These are phyloP conservation scores for Psilocybe cyanescens DNA, from an alignment of 768 basidiomycete species.

Conservation along the genomic window DNA sequence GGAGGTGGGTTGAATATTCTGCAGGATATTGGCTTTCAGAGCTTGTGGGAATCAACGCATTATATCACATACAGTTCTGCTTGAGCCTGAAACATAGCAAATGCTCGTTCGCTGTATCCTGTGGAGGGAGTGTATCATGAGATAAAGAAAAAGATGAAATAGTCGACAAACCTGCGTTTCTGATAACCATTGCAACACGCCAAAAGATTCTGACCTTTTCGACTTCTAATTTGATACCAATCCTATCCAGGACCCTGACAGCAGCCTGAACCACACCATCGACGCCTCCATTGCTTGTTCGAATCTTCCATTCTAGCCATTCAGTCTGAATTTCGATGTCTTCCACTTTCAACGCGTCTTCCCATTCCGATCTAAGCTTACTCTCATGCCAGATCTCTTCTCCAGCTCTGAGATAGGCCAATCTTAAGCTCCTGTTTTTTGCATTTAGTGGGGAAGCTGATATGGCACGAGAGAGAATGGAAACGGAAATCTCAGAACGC, in stretches of 20 bases:
- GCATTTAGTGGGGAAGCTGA: constrained; percentile 54
- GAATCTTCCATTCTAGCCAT: constrained; percentile 80
- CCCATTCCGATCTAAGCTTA: constrained; percentile 67
- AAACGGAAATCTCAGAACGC: constrained; percentile 71
- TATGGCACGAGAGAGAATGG: constrained; percentile 70
- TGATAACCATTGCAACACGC: constrained; percentile 65
- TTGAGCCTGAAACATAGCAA: constrained; percentile 82
- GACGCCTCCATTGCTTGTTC: constrained; percentile 48
- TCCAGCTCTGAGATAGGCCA: constrained; percentile 71
- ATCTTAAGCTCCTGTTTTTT: constrained; percentile 51
- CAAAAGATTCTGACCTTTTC: constrained; percentile 67
- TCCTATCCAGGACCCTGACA: constrained; percentile 43
- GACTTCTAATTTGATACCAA: constrained; percentile 49
- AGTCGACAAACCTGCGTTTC: constrained; percentile 60
- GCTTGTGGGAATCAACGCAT: not conserved
- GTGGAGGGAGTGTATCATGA: constrained; percentile 14
- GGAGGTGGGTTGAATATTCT: constrained; percentile 66
- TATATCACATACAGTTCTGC: constrained; percentile 69
- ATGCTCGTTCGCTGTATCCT: constrained; percentile 79
- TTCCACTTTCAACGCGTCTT: constrained; percentile 51
- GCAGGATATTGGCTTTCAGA: constrained; percentile 4
- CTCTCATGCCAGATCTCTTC: constrained; percentile 70
- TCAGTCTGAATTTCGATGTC: constrained; percentile 71
- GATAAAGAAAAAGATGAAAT: not conserved
- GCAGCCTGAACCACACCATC: constrained; percentile 59